These are phyloP conservation scores for Entomortierella beljakovae DNA, from an alignment of 192 early-diverging fungal genomes.

Conservation along the genomic window DNA sequence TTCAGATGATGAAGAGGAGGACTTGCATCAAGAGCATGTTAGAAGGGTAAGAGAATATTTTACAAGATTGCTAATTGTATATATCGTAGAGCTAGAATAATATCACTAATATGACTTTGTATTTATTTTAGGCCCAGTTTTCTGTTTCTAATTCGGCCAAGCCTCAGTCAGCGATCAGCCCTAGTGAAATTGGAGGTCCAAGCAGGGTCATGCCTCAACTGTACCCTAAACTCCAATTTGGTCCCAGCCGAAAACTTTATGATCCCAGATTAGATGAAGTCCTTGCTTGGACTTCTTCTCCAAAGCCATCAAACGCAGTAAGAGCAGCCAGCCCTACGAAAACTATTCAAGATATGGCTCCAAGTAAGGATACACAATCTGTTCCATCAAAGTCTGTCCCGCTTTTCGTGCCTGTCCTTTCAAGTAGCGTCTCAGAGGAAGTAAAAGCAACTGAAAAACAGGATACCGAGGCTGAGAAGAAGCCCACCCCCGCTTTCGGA, in stretches of 20 bases:
- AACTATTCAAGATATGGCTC: no score
- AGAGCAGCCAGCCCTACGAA: no score
- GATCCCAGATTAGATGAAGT: slow-evolving; percentile 38
- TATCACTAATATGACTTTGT: no score
- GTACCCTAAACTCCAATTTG: slow-evolving; percentile 29
- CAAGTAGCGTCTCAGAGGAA: background rate
- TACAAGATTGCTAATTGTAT: no score
- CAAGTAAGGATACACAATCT: no score
- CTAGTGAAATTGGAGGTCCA: background rate
- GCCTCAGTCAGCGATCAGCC: no score
- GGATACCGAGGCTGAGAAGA: background rate
- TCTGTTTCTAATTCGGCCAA: no score
- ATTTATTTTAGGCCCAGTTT: background rate
- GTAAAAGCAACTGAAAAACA: slow-evolving; percentile 2
- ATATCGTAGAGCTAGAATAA: no score
- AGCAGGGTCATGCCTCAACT: slow-evolving; percentile 6
- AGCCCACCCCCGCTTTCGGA: background rate
- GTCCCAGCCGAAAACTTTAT: slow-evolving; percentile 14
- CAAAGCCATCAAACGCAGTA: background rate
- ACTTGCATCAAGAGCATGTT: background rate
- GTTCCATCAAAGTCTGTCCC: background rate
- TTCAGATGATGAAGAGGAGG: slow-evolving; percentile 39
- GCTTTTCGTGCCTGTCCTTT: background rate
- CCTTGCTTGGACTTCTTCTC: slow-evolving; percentile 22
- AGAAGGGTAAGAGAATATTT: slow-evolving; percentile 2